These are phyloP conservation scores for Naganishia sp. DNA, from an alignment of 1,284 basidiomycete genomes.

Conservation along the genomic window DNA sequence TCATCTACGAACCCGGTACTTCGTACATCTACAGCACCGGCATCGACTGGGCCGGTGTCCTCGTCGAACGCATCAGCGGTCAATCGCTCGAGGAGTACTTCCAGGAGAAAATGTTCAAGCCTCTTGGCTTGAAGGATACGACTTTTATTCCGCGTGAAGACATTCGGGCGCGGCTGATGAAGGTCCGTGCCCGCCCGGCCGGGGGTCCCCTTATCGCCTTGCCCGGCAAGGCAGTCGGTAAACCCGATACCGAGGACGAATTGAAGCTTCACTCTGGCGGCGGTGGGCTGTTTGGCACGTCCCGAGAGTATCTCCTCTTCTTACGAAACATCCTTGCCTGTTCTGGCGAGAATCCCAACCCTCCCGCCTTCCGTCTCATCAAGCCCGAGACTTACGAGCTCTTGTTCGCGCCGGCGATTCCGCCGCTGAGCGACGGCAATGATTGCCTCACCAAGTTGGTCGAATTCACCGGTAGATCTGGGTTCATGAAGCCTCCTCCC, in stretches of 20 bases:
- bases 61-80: constrained; percentile 43
- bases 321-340: constrained; percentile 41
- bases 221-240: constrained; percentile 13
- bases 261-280: constrained; percentile 40
- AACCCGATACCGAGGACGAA: constrained; percentile 9
- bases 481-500: constrained; percentile 8
- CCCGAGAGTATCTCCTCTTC: constrained; percentile 42
- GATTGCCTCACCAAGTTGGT: constrained; percentile 32
- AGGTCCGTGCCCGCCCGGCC: constrained; percentile 9
- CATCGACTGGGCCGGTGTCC: constrained; percentile 49
- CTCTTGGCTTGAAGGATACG: constrained; percentile 40
- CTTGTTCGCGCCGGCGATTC: constrained; percentile 39
- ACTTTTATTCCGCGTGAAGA: constrained; percentile 42
- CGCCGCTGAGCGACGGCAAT: constrained; percentile 26
- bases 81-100: constrained; percentile 44
- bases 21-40: constrained; percentile 41
- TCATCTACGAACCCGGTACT: constrained; percentile 45
- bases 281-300: constrained; percentile 44
- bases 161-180: constrained; percentile 30
- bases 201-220: constrained; percentile 9
- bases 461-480: background rate
- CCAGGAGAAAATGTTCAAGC: constrained; percentile 44
- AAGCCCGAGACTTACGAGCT: constrained; percentile 33
- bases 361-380: constrained; percentile 35
- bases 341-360: constrained; percentile 31